Percentiles rank a stretch among this genome's conserved stretches.
phyloP scores from a whole-genome alignment of 2,329 filamentous ascomycete species.

The Arthrinium phaeospermum region DNA sequence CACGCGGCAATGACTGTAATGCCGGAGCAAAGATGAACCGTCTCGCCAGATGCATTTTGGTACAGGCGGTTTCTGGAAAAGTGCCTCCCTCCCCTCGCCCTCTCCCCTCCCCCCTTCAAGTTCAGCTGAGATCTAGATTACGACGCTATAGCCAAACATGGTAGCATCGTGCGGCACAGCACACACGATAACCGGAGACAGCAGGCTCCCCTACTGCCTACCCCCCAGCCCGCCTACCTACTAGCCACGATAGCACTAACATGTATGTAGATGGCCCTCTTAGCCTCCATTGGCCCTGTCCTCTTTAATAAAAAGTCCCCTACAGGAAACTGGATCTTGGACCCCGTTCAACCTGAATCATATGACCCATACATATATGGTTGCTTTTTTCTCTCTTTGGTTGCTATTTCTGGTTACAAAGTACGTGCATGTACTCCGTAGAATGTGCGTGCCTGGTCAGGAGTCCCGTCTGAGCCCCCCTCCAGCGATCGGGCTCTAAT shows the following conservation, averaged over 20 bases:
- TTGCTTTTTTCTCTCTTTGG: not conserved
- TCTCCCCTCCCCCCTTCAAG: not conserved
- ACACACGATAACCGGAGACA: not conserved
- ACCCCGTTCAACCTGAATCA: not conserved
- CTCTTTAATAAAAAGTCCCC: not conserved
- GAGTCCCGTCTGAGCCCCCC: conserved; percentile 2
- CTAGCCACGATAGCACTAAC: not conserved
- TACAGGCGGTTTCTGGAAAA: not conserved
- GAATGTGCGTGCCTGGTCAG: conserved; percentile 6
- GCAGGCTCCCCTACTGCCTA: not conserved
- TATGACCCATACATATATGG: not conserved
- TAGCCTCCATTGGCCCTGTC: not conserved
- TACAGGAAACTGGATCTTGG: conserved; percentile 3
- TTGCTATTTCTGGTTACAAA: not conserved
- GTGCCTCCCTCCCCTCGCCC: not conserved
- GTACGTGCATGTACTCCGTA: not conserved
- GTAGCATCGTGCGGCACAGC: not conserved
- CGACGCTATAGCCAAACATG: not conserved
- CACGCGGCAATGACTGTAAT: not conserved
- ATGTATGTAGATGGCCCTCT: not conserved
- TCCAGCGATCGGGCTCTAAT: not conserved
- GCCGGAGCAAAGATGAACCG: not conserved
- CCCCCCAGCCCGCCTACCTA: not conserved
- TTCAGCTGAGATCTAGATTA: not conserved
- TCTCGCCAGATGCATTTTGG: not conserved